phyloP scores from a whole-genome alignment of 1,139 yeast species.

The Pichia sp. region DNA sequence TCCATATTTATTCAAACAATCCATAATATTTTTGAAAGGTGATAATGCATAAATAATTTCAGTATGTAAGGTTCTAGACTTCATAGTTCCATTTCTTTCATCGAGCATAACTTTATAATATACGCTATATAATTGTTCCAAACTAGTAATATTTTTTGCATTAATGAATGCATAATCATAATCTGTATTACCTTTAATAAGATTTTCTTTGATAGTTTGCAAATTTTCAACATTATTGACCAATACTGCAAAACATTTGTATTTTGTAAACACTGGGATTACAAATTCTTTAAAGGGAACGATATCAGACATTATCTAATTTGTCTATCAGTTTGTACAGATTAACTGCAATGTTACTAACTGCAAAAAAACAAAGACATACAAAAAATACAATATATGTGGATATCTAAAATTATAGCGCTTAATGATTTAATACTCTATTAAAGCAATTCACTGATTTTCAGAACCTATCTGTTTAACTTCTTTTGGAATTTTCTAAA shows the following conservation, averaged over 20 bases:
- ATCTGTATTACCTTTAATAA: conserved; percentile 32
- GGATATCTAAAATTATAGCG: too few relatives aligned
- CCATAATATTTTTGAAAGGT: conserved; percentile 38
- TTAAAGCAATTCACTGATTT: too few relatives aligned
- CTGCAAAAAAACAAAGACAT: too few relatives aligned
- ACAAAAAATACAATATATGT: too few relatives aligned
- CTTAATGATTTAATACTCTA: too few relatives aligned
- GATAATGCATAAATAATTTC: conserved; percentile 48
- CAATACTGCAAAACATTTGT: conserved; percentile 32
- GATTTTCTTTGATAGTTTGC: conserved; percentile 32
- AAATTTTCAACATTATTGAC: conserved; percentile 40
- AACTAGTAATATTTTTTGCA: conserved; percentile 37
- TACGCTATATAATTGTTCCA: conserved; percentile 46
- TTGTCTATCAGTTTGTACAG: background rate
- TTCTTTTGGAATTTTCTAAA: too few relatives aligned
- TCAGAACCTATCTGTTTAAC: too few relatives aligned
- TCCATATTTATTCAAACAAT: conserved; percentile 29
- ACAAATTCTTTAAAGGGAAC: conserved; percentile 11
- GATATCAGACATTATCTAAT: background rate
- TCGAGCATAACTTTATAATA: conserved; percentile 45
- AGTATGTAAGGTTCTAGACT: conserved; percentile 47
- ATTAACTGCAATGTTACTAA: background rate
- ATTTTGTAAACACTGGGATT: conserved; percentile 40
- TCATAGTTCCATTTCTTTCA: conserved; percentile 32
- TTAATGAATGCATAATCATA: conserved; percentile 46